Conservation (phyloP, 805 yeast genomes). For the Nakazawaea ishiwadae region DNA sequence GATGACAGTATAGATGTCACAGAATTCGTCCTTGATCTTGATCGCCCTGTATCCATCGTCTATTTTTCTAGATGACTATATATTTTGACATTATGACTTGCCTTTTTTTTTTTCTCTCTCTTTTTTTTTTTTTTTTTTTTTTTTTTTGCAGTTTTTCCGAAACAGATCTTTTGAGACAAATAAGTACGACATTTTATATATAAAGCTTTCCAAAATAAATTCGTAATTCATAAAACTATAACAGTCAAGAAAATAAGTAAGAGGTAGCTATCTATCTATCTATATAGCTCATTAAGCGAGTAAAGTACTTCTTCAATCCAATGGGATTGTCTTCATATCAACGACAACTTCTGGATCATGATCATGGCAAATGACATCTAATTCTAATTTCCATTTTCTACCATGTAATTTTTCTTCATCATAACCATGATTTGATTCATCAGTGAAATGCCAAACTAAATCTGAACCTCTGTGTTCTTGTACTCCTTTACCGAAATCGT, state of each 20-base stretch:
- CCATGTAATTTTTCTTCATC: constrained; percentile 32
- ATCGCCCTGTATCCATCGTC: background rate
- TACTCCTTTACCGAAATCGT: constrained; percentile 34
- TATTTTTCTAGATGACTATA: background rate
- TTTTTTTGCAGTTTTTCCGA: no score
- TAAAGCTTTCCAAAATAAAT: no score
- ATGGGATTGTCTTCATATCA: constrained; percentile 55
- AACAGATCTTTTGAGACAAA: no score
- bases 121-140: no score
- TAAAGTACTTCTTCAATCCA: no score
- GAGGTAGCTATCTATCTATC: no score
- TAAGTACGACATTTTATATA: no score
- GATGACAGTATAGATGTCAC: background rate
- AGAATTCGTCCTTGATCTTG: constrained; percentile 1
- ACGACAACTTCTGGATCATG: constrained; percentile 64
- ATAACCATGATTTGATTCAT: constrained; percentile 53
- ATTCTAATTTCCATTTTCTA: constrained; percentile 61
- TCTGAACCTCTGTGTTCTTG: constrained; percentile 44
- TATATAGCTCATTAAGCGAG: no score
- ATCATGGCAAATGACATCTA: constrained; percentile 62
- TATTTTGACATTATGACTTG: no score
- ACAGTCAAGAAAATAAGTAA: background rate
- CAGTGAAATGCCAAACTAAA: constrained; percentile 61
- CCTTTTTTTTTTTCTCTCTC: no score
- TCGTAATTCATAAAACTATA: background rate